Conservation (phyloP, 2,329 filamentous ascomycete genomes). For the Raffaelea arxii region DNA sequence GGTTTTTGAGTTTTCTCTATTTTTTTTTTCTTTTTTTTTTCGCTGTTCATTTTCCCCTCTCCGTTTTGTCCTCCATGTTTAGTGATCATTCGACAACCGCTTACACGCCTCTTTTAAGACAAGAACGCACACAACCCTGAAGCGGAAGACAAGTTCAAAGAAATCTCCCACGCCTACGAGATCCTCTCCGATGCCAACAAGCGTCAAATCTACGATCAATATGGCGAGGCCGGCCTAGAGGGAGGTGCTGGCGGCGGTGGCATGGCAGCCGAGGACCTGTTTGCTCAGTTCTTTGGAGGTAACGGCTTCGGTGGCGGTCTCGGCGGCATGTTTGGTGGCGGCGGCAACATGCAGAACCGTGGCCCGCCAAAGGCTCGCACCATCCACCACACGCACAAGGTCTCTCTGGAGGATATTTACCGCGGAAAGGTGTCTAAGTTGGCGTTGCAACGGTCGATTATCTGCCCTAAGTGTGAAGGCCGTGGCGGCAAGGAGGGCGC, state of each 20-base stretch:
- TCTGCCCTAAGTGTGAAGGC: conserved; percentile 90
- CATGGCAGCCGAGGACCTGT: conserved; percentile 94
- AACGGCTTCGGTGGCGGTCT: conserved; percentile 63
- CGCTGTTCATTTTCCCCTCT: too few species aligned
- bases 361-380: conserved; percentile 85
- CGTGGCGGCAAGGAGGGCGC: conserved; percentile 94
- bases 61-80: too few species aligned
- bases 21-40: neutral
- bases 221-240: conserved; percentile 93
- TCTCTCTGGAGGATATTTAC: conserved; percentile 96
- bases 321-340: conserved; percentile 67
- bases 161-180: conserved; percentile 92
- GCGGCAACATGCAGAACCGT: conserved; percentile 65
- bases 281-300: conserved; percentile 91
- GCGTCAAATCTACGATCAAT: conserved; percentile 88
- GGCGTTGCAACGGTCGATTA: conserved; percentile 91
- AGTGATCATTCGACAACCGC: conserved; percentile 3
- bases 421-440: conserved; percentile 96
- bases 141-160: conserved; percentile 97
- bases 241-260: conserved; percentile 70
- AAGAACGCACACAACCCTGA: conserved; percentile 93
- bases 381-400: conserved; percentile 97
- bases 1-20: conserved; percentile 18
- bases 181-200: conserved; percentile 87
- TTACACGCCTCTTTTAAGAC: conserved; percentile 42